A percentile compares a stretch with the other conserved stretches of the same genome.
These are phyloP conservation scores for Psilocybe cyanescens DNA, from an alignment of 768 basidiomycete genomes.

Conservation along the genomic window DNA sequence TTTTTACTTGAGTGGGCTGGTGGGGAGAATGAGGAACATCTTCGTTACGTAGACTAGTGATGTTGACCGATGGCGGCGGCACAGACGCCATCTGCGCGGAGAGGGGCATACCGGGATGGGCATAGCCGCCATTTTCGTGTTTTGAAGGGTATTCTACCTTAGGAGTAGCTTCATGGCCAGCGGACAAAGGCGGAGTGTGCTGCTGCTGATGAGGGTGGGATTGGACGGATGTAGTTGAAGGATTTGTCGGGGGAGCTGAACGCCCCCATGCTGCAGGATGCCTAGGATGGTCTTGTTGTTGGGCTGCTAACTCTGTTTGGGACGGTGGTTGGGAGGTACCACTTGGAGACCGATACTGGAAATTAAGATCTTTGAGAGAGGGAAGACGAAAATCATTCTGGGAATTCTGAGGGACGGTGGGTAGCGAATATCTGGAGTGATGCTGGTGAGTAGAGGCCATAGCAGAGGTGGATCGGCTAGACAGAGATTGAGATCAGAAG, in stretches of 20 bases:
- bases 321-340: slow-evolving; percentile 19
- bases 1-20: slow-evolving; percentile 40
- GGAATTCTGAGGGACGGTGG: slow-evolving; percentile 37
- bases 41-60: slow-evolving; percentile 37
- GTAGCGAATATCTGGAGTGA: slow-evolving; percentile 37
- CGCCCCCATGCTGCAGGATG: slow-evolving; percentile 15
- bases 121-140: slow-evolving; percentile 53
- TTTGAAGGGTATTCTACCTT: slow-evolving; percentile 50
- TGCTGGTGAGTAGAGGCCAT: slow-evolving; percentile 32
- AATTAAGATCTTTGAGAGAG: slow-evolving; percentile 76
- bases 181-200: slow-evolving; percentile 50
- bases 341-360: slow-evolving; percentile 36
- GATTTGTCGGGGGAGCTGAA: slow-evolving; percentile 12
- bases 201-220: slow-evolving; percentile 49
- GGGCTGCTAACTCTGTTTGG: slow-evolving; percentile 24
- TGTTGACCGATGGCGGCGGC: slow-evolving; percentile 40
- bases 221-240: slow-evolving; percentile 22
- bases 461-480: slow-evolving; percentile 31
- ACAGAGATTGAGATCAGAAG: slow-evolving; percentile 47
- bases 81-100: slow-evolving; percentile 46
- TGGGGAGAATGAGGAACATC: slow-evolving; percentile 42
- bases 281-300: slow-evolving; percentile 31
- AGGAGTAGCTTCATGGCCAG: slow-evolving; percentile 41
- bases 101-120: slow-evolving; percentile 48
- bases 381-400: slow-evolving; percentile 60